Evolutionary conservation across 1,284 basidiomycete genomes (phyloP).

Genomic region (Microbotryum saponariae): DNA sequence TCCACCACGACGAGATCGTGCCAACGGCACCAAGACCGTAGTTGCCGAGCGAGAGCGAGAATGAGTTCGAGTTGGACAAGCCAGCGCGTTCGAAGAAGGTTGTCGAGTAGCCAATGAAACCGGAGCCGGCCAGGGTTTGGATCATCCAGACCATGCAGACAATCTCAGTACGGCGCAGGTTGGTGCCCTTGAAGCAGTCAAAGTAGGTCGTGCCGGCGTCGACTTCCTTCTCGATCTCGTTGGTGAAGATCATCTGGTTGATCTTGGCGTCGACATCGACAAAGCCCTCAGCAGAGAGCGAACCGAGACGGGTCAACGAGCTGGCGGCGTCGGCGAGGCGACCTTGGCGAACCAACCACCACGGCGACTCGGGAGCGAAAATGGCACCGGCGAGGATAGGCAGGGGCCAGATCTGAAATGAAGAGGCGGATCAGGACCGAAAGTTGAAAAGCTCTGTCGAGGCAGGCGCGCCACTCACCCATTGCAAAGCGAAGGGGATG

Average conservation of each 20-base stretch:
- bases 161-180: constrained; percentile 44
- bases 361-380: constrained; percentile 42
- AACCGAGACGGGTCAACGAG: constrained; percentile 42
- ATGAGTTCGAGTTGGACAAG: constrained; percentile 40
- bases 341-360: constrained; percentile 47
- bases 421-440: constrained; percentile 23
- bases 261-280: constrained; percentile 43
- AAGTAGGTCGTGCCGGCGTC: constrained; percentile 40
- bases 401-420: constrained; percentile 22
- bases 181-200: constrained; percentile 46
- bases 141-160: constrained; percentile 32
- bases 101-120: constrained; percentile 26
- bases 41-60: constrained; percentile 44
- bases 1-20: constrained; percentile 43
- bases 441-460: no score
- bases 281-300: constrained; percentile 38
- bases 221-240: constrained; percentile 41
- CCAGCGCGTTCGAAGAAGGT: constrained; percentile 45
- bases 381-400: constrained; percentile 37
- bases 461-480: constrained; percentile 36
- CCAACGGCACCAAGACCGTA: constrained; percentile 41
- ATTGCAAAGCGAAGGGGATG: constrained; percentile 44
- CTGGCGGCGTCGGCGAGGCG: constrained; percentile 46
- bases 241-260: constrained; percentile 45
- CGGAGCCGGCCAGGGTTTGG: constrained; percentile 33